Evolutionary conservation across 176 grass and related monocot genomes (phyloP), one percentile per base, ranked within the genome.

Genomic region (Bonia amplexicaulis): DNA sequence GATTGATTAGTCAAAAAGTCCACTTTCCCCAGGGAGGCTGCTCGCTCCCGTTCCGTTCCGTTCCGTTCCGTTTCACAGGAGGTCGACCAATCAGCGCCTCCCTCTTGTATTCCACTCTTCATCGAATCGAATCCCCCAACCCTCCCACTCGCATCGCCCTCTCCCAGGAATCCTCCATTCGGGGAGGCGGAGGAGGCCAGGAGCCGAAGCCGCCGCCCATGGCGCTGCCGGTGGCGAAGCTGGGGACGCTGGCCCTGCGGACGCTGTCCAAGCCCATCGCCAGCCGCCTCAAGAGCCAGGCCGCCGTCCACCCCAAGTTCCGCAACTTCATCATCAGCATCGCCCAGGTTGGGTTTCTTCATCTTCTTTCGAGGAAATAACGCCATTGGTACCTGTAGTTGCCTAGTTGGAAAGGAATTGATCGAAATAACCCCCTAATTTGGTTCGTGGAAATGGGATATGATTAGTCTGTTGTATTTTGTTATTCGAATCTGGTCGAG

Each of bases 261-360:
- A 95, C 96, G 20, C 35, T 95, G 44, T 96, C 89, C 86, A 99
- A 99, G 79, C 93, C 96, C 72, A 96, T 96, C 86, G 96, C 93
- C 31, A 89, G 77, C 77, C 90, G 93, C 55, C 96, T 99, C 78
- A 99, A 99, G 90, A 89, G 46, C 88, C 91, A 99, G 84, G 96
- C 96, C 16, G 91, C 93, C 19, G 86, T 92, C 80, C 96, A 99
- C 85, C 96, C 93, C 86, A 94, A 92, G 78, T 92, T 99, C 63
- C 93, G 96, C 62, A 79, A 82, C 53, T 79, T 94, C 78, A 96
- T 99, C 88, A 76, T 99, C 67, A 66, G 77, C 93, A 29, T 99
- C 74, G 96, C 96, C 58, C 93, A 99, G 93, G 96, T 95, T 51
- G 0, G 51, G 14, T 53, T 44, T 20, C 19, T 71, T 55, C 23